These are phyloP conservation scores for Phytomonas francai DNA, from an alignment of 208 protist genomes.

Conservation along the genomic window DNA sequence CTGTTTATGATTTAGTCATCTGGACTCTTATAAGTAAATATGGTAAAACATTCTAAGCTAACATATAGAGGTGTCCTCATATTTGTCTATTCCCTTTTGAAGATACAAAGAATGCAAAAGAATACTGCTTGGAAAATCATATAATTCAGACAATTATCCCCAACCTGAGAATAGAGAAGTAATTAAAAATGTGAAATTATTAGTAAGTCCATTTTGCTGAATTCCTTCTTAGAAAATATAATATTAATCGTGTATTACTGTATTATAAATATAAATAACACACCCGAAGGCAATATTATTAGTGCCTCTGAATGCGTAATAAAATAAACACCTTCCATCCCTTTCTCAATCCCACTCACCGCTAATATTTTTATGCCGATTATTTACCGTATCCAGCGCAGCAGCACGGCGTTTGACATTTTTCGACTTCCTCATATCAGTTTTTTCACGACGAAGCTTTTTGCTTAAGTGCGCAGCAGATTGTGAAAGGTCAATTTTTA, in stretches of 20 bases:
- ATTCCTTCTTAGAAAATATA: not conserved
- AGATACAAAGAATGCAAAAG: not conserved
- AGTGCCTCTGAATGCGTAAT: not conserved
- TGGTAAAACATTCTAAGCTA: not conserved
- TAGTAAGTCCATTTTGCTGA: not conserved
- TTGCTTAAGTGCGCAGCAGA: constrained; percentile 87
- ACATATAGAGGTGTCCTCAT: not conserved
- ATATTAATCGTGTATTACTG: not conserved
- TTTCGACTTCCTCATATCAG: constrained; percentile 61
- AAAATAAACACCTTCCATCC: not conserved
- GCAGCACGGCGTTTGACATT: constrained; percentile 41
- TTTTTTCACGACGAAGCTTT: constrained; percentile 75
- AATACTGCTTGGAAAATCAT: not conserved
- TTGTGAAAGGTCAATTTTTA: constrained; percentile 89
- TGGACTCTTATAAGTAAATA: not conserved
- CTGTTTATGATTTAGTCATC: not conserved
- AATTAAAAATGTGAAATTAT: not conserved
- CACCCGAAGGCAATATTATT: not conserved
- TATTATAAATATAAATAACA: not conserved
- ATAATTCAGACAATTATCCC: not conserved
- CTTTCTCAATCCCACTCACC: constrained; percentile 59
- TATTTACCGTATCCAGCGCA: constrained; percentile 34
- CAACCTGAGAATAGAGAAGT: not conserved
- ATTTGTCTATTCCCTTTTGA: not conserved
- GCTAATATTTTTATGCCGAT: constrained; percentile 78